A percentile compares a stretch with the other conserved stretches of the same genome.
These are phyloP conservation scores for Tolypocladium amazonense DNA, from an alignment of 2,329 filamentous ascomycete genomes.

Conservation along the genomic window DNA sequence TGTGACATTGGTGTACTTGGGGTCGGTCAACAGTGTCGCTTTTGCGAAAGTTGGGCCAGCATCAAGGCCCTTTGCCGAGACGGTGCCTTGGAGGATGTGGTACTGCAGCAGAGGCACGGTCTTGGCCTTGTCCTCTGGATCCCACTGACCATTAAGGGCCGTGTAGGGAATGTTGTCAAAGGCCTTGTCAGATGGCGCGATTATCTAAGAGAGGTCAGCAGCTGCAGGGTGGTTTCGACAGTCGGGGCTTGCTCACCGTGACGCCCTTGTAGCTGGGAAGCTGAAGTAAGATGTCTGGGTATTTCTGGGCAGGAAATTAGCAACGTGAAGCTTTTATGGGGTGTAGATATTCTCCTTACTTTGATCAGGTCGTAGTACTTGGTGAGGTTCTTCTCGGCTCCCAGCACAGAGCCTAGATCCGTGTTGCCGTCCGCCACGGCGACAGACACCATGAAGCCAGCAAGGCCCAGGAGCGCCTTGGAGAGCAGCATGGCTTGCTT, in stretches of 20 bases:
- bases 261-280: conserved; percentile 31
- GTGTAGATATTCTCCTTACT: conserved; percentile 14
- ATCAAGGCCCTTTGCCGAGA: conserved; percentile 27
- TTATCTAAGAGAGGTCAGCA: conserved; percentile 25
- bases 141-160: conserved; percentile 35
- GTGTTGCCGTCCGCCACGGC: conserved; percentile 11
- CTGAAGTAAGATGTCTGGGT: conserved; percentile 32
- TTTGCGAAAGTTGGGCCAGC: conserved; percentile 26
- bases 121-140: conserved; percentile 31
- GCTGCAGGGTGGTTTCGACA: neutral
- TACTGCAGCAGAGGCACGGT: conserved; percentile 45
- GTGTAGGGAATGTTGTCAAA: conserved; percentile 44
- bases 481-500: conserved; percentile 8
- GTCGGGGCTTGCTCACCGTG: conserved; percentile 21
- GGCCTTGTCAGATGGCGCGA: conserved; percentile 47
- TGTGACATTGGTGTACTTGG: conserved; percentile 36
- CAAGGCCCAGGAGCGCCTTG: conserved; percentile 9
- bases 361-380: conserved; percentile 33
- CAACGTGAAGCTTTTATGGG: neutral
- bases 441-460: conserved; percentile 9
- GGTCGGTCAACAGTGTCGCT: conserved; percentile 30
- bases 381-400: conserved; percentile 27
- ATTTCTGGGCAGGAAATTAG: conserved; percentile 23
- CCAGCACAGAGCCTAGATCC: conserved; percentile 29
- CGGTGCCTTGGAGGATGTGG: conserved; percentile 46